phyloP scores from a whole-genome alignment of 768 basidiomycete genomes.

The Lactarius deliciosus region DNA sequence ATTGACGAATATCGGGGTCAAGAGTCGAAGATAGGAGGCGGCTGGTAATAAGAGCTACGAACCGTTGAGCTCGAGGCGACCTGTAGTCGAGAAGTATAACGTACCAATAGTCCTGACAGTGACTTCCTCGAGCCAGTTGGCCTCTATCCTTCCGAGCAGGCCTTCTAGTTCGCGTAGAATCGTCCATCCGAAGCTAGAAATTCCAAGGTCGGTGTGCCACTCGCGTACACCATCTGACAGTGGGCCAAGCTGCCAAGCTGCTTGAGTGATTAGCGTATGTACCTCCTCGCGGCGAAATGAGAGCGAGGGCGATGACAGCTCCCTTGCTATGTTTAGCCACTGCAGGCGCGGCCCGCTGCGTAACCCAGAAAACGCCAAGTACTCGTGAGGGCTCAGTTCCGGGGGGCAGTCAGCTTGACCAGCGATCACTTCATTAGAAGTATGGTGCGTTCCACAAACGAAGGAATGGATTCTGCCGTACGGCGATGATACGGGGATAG shows the following conservation, averaged over 20 bases:
- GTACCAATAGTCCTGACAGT: constrained; percentile 3
- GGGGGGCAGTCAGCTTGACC: constrained; percentile 41
- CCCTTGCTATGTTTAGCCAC: constrained; percentile 34
- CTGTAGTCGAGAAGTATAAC: too few species aligned
- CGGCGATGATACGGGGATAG: neutral
- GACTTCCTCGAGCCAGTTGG: constrained; percentile 40
- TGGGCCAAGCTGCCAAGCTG: constrained; percentile 44
- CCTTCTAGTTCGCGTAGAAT: constrained; percentile 40
- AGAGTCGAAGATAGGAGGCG: neutral
- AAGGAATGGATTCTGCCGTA: neutral
- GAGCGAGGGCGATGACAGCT: constrained; percentile 40
- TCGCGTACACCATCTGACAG: constrained; percentile 24
- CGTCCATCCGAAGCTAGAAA: constrained; percentile 37
- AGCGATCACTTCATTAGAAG: constrained; percentile 45
- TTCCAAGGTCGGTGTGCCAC: constrained; percentile 44
- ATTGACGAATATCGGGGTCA: neutral
- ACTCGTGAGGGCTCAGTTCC: constrained; percentile 47
- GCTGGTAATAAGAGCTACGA: neutral
- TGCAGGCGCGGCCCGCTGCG: constrained; percentile 47
- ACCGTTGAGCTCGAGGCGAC: too few species aligned
- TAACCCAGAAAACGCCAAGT: constrained; percentile 45
- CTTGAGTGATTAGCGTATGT: constrained; percentile 44
- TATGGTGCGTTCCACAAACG: constrained; percentile 13
- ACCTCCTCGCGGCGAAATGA: constrained; percentile 44
- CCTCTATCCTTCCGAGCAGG: constrained; percentile 38